Base-by-base conservation (phyloP, 768 basidiomycete genomes). In the Termitomyces sp. region DNA sequence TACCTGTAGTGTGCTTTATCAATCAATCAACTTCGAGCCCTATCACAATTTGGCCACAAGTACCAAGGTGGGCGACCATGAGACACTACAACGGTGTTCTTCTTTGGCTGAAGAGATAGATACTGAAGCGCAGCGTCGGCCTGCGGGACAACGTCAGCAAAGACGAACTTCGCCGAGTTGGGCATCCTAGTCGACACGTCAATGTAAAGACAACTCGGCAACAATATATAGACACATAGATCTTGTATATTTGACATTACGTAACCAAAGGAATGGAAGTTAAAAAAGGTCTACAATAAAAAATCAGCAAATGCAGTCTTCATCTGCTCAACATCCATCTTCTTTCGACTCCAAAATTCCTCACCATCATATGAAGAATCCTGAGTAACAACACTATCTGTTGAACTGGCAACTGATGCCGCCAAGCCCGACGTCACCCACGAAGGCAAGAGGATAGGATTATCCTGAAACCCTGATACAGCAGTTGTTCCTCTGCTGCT, bases 41-140 rank as follows among this genome's bases (percentile, higher is more conserved):
- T 12, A 55, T 23, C 46, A 26, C 15, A 55, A 23, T 23, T 23
- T 47, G 9, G 41, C 31, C 48, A 38, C 31, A 56, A 51, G 30
- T 64, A 91, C 91, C 91, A 93, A 64, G 91, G 90, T 48, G 89
- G 89, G 47, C 91, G 80, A 49, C 91, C 91, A 71, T 94, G 91
- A 35, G 89, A 90, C 48, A 85, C 87, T 37, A 94, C 73, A 26
- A 94, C 75, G 2, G 83, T 89, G 64, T 93, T 94, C 73, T 91
- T 85, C 68, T 78, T 74, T 55, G 78, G 68, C 53, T 79, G 74
- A 37, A 78, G 56, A 53, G 72, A 68, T 17, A 70, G 66, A 56
- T 66, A 60, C 38, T 56, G 46, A 26, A 53, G 49, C 40, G 60
- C 37, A 35, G 58, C 19, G 33, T 51, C 55, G 40, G 50, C 43